A percentile compares a stretch with the other conserved stretches of the same genome.
These are phyloP conservation scores for Brassica rapa DNA, from an alignment of 345 rosid genomes.

Conservation along the genomic window DNA sequence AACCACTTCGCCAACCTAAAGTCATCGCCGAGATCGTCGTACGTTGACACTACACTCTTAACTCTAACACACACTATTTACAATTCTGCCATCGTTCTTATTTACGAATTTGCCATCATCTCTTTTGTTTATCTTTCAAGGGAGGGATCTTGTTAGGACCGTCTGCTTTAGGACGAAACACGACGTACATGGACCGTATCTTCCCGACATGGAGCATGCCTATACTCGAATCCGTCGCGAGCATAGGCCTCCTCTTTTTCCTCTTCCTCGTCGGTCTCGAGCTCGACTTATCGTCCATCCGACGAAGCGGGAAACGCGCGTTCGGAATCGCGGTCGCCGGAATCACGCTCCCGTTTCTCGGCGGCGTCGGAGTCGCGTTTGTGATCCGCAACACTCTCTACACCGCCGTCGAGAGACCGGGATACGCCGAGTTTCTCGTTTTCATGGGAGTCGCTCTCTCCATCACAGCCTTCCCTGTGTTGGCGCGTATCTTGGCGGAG, in stretches of 20 bases:
- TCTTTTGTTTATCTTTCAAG: slow-evolving; percentile 33
- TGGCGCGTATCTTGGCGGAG: slow-evolving; percentile 91
- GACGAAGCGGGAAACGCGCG: slow-evolving; percentile 66
- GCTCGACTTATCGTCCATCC: slow-evolving; percentile 65
- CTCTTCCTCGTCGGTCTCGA: slow-evolving; percentile 91
- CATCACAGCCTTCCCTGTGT: slow-evolving; percentile 90
- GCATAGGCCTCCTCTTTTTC: slow-evolving; percentile 82
- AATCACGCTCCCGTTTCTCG: slow-evolving; percentile 66
- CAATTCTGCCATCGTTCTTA: not conserved
- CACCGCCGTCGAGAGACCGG: slow-evolving; percentile 51
- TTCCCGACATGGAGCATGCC: slow-evolving; percentile 79
- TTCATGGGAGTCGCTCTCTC: slow-evolving; percentile 95
- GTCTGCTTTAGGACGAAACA: slow-evolving; percentile 69
- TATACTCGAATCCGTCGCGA: slow-evolving; percentile 74
- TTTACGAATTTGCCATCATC: not conserved
- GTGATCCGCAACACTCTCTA: slow-evolving; percentile 53
- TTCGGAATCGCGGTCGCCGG: slow-evolving; percentile 77
- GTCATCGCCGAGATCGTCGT: slow-evolving; percentile 93
- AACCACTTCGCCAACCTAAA: slow-evolving; percentile 90
- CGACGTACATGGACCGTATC: slow-evolving; percentile 47
- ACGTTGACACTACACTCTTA: slow-evolving; percentile 17
- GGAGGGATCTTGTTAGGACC: slow-evolving; percentile 89
- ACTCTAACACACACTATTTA: slow-evolving; percentile 3
- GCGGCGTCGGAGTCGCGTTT: slow-evolving; percentile 65
- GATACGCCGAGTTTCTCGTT: slow-evolving; percentile 63